phyloP scores from a whole-genome alignment of 1,284 basidiomycete species.

The Boletus calvinii region DNA sequence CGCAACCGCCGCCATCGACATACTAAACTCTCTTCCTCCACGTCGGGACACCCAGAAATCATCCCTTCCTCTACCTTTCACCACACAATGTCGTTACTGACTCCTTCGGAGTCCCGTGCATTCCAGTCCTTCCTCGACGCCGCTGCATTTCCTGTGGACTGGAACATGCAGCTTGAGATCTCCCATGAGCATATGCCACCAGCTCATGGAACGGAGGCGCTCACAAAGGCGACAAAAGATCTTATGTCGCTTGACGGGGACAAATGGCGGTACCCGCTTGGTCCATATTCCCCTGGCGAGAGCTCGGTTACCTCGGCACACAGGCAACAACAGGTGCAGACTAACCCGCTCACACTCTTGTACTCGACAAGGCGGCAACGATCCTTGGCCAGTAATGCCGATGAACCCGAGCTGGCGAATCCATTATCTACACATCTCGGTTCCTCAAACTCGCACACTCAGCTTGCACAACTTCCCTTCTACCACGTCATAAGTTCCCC shows the following conservation, averaged over 20 bases:
- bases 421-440: conserved; percentile 4
- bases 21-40: neutral
- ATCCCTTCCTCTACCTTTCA: neutral
- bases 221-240: conserved; percentile 67
- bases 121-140: conserved; percentile 55
- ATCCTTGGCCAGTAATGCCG: conserved; percentile 5
- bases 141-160: conserved; percentile 37
- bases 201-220: conserved; percentile 50
- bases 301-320: conserved; percentile 11
- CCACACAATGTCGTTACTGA: conserved; percentile 44
- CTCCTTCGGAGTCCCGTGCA: conserved; percentile 48
- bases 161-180: conserved; percentile 38
- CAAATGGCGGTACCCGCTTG: conserved; percentile 29
- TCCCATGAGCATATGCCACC: conserved; percentile 38
- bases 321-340: conserved; percentile 19
- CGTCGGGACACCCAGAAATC: neutral
- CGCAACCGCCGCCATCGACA: conserved; percentile 12
- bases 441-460: conserved; percentile 1
- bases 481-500: conserved; percentile 13
- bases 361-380: conserved; percentile 22
- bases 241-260: conserved; percentile 37
- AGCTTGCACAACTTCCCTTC: conserved; percentile 18
- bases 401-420: conserved; percentile 3
- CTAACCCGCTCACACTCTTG: conserved; percentile 18
- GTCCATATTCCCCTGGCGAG: conserved; percentile 15